Conservation (phyloP, 1,139 yeast genomes). For the Suhomyces yuchorum region DNA sequence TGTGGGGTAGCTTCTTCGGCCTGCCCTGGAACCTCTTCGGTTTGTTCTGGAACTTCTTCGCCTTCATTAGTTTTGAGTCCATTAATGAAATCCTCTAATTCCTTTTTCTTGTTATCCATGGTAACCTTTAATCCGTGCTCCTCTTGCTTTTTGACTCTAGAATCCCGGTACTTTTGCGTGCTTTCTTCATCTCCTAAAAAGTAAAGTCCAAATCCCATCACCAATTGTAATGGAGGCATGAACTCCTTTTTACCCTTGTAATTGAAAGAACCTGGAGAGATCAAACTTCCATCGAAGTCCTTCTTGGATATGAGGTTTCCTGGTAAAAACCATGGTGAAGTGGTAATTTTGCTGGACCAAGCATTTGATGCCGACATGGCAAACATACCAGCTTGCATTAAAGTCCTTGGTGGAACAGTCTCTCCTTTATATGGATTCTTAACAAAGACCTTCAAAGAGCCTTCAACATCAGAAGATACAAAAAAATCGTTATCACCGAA, state of each 20-base stretch:
- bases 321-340: slow-evolving; percentile 82
- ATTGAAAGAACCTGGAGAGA: slow-evolving; percentile 66
- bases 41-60: slow-evolving; percentile 17
- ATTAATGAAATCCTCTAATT: slow-evolving; percentile 22
- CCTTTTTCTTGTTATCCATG: slow-evolving; percentile 36
- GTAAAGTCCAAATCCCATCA: slow-evolving; percentile 85
- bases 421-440: slow-evolving; percentile 69
- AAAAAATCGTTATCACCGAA: slow-evolving; percentile 71
- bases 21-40: slow-evolving; percentile 17
- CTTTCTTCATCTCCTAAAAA: slow-evolving; percentile 69
- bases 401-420: slow-evolving; percentile 77
- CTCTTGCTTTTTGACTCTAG: slow-evolving; percentile 41
- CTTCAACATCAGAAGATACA: slow-evolving; percentile 75
- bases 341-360: slow-evolving; percentile 82
- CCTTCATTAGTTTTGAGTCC: slow-evolving; percentile 16
- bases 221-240: slow-evolving; percentile 81
- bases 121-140: slow-evolving; percentile 50
- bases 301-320: slow-evolving; percentile 69
- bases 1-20: not conserved
- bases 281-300: slow-evolving; percentile 63
- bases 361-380: slow-evolving; percentile 82
- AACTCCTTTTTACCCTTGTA: slow-evolving; percentile 58
- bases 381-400: slow-evolving; percentile 87
- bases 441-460: slow-evolving; percentile 73
- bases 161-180: slow-evolving; percentile 40